These are phyloP conservation scores for Leucosporidium creatinivorum DNA, from an alignment of 768 basidiomycete genomes.

Conservation along the genomic window DNA sequence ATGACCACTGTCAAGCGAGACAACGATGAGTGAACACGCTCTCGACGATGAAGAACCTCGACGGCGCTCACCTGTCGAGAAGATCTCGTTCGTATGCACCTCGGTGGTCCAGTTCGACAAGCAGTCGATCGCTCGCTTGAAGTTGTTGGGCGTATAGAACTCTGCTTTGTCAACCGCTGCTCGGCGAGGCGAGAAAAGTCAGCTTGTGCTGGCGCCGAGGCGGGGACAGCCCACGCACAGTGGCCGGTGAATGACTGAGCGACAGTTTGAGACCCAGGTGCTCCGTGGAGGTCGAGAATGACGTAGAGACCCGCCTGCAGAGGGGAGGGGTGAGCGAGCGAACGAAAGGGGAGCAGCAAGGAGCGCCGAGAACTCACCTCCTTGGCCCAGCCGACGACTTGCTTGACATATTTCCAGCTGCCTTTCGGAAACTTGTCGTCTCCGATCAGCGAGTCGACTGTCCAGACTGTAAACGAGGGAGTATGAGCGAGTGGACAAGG, in stretches of 20 bases:
- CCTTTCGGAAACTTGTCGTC: constrained; percentile 9
- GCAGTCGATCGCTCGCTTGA: constrained; percentile 5
- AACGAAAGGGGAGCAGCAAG: too few species aligned
- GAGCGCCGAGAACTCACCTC: background rate
- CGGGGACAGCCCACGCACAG: too few species aligned
- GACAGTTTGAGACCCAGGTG: constrained; percentile 1
- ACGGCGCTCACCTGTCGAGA: background rate
- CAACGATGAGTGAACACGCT: too few species aligned
- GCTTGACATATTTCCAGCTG: constrained; percentile 7
- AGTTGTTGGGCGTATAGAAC: constrained; percentile 7
- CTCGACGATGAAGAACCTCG: too few species aligned
- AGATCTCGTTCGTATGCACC: background rate
- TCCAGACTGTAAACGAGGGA: constrained; percentile 8
- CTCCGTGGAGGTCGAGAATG: constrained; percentile 17
- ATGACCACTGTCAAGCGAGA: background rate
- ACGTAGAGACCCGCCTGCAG: constrained; percentile 6
- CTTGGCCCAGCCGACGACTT: constrained; percentile 12
- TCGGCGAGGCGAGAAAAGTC: too few species aligned
- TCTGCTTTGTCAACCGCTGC: background rate
- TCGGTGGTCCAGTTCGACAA: constrained; percentile 15
- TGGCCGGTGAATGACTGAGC: constrained; percentile 9
- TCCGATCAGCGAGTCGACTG: constrained; percentile 7
- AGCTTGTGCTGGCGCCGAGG: too few species aligned
- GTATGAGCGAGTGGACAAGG: too few species aligned
- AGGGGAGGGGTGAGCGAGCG: background rate